These are phyloP conservation scores for Bryoglossum gracile DNA, from an alignment of 495 filamentous ascomycete species.

Conservation along the genomic window DNA sequence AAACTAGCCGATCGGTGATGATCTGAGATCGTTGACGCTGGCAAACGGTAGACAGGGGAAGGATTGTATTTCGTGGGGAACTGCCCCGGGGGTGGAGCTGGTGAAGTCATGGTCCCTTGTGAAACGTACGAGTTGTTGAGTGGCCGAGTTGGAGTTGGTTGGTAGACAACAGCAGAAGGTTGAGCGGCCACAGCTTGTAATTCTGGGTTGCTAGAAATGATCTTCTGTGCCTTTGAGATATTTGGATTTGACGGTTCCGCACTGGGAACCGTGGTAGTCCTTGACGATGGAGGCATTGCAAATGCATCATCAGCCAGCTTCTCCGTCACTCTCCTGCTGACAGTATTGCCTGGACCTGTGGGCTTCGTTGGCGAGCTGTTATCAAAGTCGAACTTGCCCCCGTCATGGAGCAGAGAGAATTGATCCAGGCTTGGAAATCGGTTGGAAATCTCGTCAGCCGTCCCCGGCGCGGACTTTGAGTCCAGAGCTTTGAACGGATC, in stretches of 20 bases:
- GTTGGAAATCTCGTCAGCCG: constrained; percentile 70
- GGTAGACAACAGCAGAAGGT: constrained; percentile 44
- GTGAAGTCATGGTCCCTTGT: constrained; percentile 84
- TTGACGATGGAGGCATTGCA: constrained; percentile 29
- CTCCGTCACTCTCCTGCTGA: constrained; percentile 71
- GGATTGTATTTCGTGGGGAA: constrained; percentile 24
- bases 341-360: constrained; percentile 48
- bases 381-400: constrained; percentile 84
- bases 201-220: constrained; percentile 46
- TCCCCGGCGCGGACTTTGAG: constrained; percentile 44
- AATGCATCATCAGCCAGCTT: constrained; percentile 89
- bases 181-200: constrained; percentile 43
- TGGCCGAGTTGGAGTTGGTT: constrained; percentile 45
- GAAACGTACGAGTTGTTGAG: constrained; percentile 65
- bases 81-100: constrained; percentile 48
- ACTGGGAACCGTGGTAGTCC: constrained; percentile 22
- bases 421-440: constrained; percentile 90
- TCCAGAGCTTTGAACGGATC: constrained; percentile 92
- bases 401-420: constrained; percentile 84
- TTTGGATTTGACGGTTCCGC: constrained; percentile 34
- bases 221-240: constrained; percentile 44
- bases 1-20: constrained; percentile 51
- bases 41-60: constrained; percentile 56
- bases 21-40: constrained; percentile 44
- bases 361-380: constrained; percentile 37